Base-by-base conservation (phyloP, 495 filamentous ascomycete genomes). In the Penicillium macrosclerotiorum region DNA sequence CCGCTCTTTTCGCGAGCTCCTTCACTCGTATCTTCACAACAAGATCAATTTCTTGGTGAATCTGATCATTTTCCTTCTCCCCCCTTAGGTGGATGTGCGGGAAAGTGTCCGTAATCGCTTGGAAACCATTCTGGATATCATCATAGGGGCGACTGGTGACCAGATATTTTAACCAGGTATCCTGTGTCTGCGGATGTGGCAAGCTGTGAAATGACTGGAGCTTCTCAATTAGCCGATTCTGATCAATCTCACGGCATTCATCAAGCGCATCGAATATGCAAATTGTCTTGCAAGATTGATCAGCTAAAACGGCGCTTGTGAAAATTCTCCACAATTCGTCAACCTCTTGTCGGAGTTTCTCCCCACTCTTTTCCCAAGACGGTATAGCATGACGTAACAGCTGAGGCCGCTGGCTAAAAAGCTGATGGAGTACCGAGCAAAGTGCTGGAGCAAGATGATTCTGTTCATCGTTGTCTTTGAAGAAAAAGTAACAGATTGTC, bases 401-500 rank as follows among this genome's bases (percentile, higher is more conserved):
- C 16, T 51, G 8, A 19, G 57, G 51, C 14, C 53, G 47, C 20
- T 51, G 49, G 19, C 20, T 47, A 20, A 74, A 68, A 1, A 75
- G 45, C 48, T 74, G 67, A 57, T 76, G 66, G 0, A 76, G 51
- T 16, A 75, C 37, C 12, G 64, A 60, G 45, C 60, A 71, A 5
- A 76, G 51, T 29, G 65, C 67, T 14, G 37, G 47, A 16, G 39
- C 42, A 22, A 63, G 57, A 36, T 30, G 45, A 20, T 67, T 64
- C 38, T 70, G 67, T 13, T 63, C 47, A 8, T 67, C 52, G 13
- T 63, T 56, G 12, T 74, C 70, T 36, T 72, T 71, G 51, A 73
- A 76, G 37, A 76, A 77, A 40, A 76, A 75, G 50, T 71, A 73
- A 43, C 65, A 74, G 9, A 71, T 33, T 14, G 50, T 54, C n/a